A percentile compares a stretch with the other conserved stretches of the same genome.
Conservation (phyloP, 2,329 filamentous ascomycete genomes). For the Talaromyces sp. region DNA sequence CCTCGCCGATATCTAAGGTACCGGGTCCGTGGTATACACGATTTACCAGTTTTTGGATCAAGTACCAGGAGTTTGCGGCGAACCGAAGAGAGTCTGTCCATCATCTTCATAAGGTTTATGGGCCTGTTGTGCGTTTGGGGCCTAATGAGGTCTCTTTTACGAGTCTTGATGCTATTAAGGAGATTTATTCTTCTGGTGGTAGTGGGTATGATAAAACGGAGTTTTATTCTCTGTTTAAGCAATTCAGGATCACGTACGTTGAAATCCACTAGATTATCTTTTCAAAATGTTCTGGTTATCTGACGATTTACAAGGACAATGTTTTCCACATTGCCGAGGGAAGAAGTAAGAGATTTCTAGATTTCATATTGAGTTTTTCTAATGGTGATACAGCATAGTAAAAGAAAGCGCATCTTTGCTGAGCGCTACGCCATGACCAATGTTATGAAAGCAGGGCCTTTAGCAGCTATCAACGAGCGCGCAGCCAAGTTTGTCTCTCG, state of each 20-base stretch:
- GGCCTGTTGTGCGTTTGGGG: slow-evolving; percentile 30
- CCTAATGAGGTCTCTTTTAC: slow-evolving; percentile 37
- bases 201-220: slow-evolving; percentile 43
- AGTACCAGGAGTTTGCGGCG: slow-evolving; percentile 35
- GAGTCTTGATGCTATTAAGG: slow-evolving; percentile 32
- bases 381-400: slow-evolving; percentile 57
- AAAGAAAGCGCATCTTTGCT: slow-evolving; percentile 64
- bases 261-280: no score
- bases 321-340: slow-evolving; percentile 39
- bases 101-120: slow-evolving; percentile 30
- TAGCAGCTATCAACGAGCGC: slow-evolving; percentile 61
- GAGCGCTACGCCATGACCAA: slow-evolving; percentile 72
- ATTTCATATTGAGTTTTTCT: neutral
- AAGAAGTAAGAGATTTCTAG: slow-evolving; percentile 14
- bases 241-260: slow-evolving; percentile 33
- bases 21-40: slow-evolving; percentile 35
- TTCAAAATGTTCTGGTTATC: neutral
- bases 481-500: slow-evolving; percentile 59
- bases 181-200: slow-evolving; percentile 37
- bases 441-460: slow-evolving; percentile 58
- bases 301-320: slow-evolving; percentile 31
- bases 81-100: slow-evolving; percentile 34
- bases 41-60: slow-evolving; percentile 32
- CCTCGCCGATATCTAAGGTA: slow-evolving; percentile 24
- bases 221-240: slow-evolving; percentile 38